Evolutionary conservation across 139 green algal genomes (phyloP), one percentile per base, ranked within the genome.

Genomic region (Chlamydomonas sp.): DNA sequence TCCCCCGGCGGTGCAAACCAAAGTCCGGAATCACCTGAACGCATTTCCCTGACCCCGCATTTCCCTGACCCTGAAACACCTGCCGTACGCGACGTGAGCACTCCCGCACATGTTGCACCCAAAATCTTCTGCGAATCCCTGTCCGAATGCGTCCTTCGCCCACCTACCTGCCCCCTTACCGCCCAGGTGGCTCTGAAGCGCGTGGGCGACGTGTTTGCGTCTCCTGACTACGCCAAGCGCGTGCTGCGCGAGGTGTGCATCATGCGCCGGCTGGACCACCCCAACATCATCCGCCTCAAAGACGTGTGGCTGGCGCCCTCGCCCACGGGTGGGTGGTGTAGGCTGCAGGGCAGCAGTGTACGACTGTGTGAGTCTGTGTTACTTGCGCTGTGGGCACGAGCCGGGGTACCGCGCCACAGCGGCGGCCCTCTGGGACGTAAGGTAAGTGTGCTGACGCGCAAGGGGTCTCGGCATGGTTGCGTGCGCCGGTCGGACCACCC

Each of bases 201-300:
- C 5, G 96, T 98, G 63, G 91, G 91, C 16, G 93, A 98, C 69
- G 95, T 98, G 73, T 92, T 98, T 71, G 86, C 90, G 64, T 95
- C 90, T n/a, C 89, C 89, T 0, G 95, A 98, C 61, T 95, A 98
- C 78, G 95, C 94, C 15, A 97, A 96, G 90, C 90, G 93, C 0
- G 96, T 98, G 83, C 90, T 99, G 87, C 90, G 97, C 6, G 97
- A 99, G 91, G 92, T 98, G 14, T 97, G 94, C 94, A 99, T 99
- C 89, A 92, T 99, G 90, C 90, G 97, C 1, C 91, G 97, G 5
- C 89, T 98, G 85, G 64, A 81, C 31, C 97, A 99, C 88, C 95
- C 96, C 57, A 96, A 97, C 92, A 92, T 98, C 77, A 95, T 98
- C 20, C 73, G 74, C 12, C 89, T 99, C 7, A 90, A 90, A 4